A percentile compares a stretch with the other conserved stretches of the same genome.
Conservation (phyloP, 129 eudicot genomes). For the Chrysanthemum makinoi region DNA sequence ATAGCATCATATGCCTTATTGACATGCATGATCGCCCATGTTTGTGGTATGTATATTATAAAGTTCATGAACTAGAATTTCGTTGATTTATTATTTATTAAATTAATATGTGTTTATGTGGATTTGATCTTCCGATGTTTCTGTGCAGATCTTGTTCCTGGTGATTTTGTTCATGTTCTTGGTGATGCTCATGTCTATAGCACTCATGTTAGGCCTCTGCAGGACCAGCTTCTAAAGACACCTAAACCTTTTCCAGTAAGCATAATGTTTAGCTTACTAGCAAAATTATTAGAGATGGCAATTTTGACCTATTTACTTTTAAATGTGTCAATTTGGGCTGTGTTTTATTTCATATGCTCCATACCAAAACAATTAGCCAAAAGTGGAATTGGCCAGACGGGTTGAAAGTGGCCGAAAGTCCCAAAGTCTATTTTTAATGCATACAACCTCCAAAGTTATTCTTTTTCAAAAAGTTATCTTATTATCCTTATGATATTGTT, state of each 20-base stretch:
- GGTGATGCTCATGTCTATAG: conserved; percentile 94
- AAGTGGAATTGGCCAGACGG: background rate
- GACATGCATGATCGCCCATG: conserved; percentile 97
- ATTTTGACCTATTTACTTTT: background rate
- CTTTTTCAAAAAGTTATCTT: background rate
- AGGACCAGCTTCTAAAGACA: conserved; percentile 74
- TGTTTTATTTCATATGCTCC: background rate
- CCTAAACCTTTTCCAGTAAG: conserved; percentile 96
- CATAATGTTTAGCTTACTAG: background rate
- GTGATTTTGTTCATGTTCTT: conserved; percentile 78
- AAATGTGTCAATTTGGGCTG: background rate
- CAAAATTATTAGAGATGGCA: background rate
- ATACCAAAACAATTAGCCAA: background rate
- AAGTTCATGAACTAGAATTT: background rate
- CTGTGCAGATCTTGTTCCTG: conserved; percentile 76
- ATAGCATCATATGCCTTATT: conserved; percentile 85
- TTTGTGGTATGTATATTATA: conserved; percentile 66
- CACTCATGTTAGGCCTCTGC: conserved; percentile 75
- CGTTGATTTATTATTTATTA: background rate
- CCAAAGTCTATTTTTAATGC: background rate
- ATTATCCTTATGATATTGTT: background rate
- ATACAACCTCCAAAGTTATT: background rate
- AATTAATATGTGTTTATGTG: background rate
- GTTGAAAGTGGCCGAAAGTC: background rate
- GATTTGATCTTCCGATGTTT: conserved; percentile 6